Percentiles rank a stretch among this genome's conserved stretches.
Evolutionary conservation across 768 basidiomycete genomes (phyloP).

Genomic region (Cystobasidiopsis lactophilus): DNA sequence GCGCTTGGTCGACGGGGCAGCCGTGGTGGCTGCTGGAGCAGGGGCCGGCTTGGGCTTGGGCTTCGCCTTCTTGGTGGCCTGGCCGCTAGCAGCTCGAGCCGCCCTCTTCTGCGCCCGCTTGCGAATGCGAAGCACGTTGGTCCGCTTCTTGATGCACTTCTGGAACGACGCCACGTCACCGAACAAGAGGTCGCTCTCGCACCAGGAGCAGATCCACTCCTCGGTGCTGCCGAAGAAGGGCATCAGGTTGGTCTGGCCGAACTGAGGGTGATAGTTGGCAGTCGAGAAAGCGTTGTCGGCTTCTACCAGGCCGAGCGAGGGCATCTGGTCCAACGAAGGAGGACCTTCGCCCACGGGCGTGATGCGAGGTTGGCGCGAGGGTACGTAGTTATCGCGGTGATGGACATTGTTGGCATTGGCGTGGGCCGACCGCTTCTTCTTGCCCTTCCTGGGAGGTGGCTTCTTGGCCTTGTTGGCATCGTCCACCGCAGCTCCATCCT

Average conservation of each 20-base stretch:
- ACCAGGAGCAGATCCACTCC: slow-evolving; percentile 86
- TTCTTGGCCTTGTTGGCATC: neutral
- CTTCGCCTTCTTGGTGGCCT: neutral
- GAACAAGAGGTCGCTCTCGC: slow-evolving; percentile 80
- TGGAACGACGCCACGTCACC: slow-evolving; percentile 51
- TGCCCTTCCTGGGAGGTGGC: slow-evolving; percentile 26
- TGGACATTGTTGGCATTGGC: slow-evolving; percentile 91
- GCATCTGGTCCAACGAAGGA: neutral
- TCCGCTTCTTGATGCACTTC: slow-evolving; percentile 44
- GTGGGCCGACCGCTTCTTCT: slow-evolving; percentile 77
- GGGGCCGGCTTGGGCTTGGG: neutral
- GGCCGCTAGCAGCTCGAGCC: neutral
- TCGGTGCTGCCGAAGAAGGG: slow-evolving; percentile 41
- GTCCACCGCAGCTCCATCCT: too few species aligned
- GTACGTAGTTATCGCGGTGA: slow-evolving; percentile 80
- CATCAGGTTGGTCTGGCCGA: slow-evolving; percentile 28
- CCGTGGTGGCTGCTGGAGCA: too few species aligned
- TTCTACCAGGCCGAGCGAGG: slow-evolving; percentile 22
- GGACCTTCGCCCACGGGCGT: neutral
- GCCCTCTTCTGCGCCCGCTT: slow-evolving; percentile 31
- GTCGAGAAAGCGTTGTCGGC: slow-evolving; percentile 23
- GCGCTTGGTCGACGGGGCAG: too few species aligned
- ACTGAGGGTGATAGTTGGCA: slow-evolving; percentile 26
- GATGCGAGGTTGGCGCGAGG: slow-evolving; percentile 48
- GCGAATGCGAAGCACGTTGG: slow-evolving; percentile 51